Conservation (phyloP, 2,329 filamentous ascomycete genomes). For the Sodiomyces alkalinus region DNA sequence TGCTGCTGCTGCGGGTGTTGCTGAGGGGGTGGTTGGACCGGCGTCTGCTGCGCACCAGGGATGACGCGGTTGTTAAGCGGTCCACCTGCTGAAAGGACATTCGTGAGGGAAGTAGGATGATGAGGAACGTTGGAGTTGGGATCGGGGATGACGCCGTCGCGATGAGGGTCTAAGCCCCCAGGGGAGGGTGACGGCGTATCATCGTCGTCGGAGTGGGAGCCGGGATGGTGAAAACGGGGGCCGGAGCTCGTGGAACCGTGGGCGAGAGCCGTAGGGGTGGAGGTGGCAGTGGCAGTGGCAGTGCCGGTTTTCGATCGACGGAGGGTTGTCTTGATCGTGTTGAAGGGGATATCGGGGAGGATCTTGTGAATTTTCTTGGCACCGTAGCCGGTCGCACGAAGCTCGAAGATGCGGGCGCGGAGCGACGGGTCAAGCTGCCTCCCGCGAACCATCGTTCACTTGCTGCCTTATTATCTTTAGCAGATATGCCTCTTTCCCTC, state of each 20-base stretch:
- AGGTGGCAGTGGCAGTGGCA: not conserved
- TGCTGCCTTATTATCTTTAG: no score
- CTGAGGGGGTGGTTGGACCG: not conserved
- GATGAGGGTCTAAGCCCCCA: no score
- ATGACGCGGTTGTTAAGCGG: not conserved
- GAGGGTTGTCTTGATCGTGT: conserved; percentile 3
- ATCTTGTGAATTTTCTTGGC: conserved; percentile 2
- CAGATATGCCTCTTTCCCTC: no score
- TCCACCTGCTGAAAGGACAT: no score
- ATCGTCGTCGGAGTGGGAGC: conserved; percentile 2
- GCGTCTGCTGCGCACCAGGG: not conserved
- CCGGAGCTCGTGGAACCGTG: no score
- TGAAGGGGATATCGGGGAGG: conserved; percentile 2
- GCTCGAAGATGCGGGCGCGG: conserved; percentile 3
- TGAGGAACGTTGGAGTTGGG: not conserved
- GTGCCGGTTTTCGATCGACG: conserved; percentile 1
- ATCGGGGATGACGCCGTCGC: conserved; percentile 1
- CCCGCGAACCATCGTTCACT: conserved; percentile 2
- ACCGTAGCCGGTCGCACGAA: conserved; percentile 1
- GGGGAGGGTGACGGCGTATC: conserved; percentile 1
- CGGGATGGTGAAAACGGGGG: not conserved
- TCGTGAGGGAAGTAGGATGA: no score
- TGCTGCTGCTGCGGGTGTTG: conserved; percentile 1
- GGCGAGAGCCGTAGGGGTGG: not conserved
- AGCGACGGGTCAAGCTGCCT: conserved; percentile 2